Evolutionary conservation across 306 rosid species (phyloP).

Genomic region (Inga leiocalycina): DNA sequence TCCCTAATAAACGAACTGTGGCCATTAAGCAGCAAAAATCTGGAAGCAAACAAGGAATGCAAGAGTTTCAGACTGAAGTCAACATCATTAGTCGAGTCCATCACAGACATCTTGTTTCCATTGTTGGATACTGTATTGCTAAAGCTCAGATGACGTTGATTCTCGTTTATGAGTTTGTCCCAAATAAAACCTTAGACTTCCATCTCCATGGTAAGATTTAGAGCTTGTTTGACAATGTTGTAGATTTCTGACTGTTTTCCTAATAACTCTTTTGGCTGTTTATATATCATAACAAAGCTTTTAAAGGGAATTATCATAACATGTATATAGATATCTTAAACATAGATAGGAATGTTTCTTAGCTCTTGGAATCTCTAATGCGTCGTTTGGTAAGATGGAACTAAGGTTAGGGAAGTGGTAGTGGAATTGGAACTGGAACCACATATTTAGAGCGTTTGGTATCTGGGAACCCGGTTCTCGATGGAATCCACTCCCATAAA

Average conservation of each 20-base stretch:
- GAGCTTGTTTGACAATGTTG: neutral
- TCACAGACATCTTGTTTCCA: slow-evolving; percentile 67
- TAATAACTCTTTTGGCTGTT: neutral
- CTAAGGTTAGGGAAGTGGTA: no score
- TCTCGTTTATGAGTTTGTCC: slow-evolving; percentile 64
- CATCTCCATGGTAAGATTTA: slow-evolving; percentile 57
- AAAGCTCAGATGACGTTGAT: slow-evolving; percentile 44
- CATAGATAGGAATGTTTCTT: neutral
- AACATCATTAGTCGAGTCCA: slow-evolving; percentile 64
- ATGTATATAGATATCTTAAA: neutral
- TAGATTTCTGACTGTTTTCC: neutral
- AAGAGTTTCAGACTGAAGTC: slow-evolving; percentile 63
- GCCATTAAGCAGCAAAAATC: slow-evolving; percentile 63
- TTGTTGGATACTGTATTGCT: slow-evolving; percentile 58
- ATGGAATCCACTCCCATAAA: no score
- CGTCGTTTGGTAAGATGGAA: no score
- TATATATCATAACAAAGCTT: neutral
- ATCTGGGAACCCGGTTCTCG: no score
- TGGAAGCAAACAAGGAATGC: slow-evolving; percentile 64
- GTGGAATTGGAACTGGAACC: no score
- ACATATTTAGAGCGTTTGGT: no score
- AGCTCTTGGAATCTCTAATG: neutral
- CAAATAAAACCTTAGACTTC: slow-evolving; percentile 52
- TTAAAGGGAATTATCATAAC: neutral
- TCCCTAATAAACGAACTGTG: slow-evolving; percentile 57